Base-by-base conservation (phyloP, 164 flowering plant genomes). In the Dillenia turbinata region DNA sequence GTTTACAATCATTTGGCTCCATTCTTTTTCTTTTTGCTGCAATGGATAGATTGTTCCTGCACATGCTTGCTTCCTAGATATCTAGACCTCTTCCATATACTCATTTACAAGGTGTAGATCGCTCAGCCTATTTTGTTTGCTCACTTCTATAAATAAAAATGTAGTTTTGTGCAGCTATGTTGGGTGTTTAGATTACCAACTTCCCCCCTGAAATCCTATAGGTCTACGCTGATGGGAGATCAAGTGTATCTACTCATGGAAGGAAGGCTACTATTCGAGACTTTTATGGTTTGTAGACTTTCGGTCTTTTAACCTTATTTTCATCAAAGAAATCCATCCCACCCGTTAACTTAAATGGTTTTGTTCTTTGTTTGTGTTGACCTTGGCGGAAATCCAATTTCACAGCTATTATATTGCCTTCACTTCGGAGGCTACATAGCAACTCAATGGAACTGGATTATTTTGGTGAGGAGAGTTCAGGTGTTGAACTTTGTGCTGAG, bases 341-440 rank as follows among this genome's bases (percentile, higher is more conserved):
- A 5, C 40, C 40, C 40, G 40, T 33, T 33, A 0, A 33, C 40
- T 33, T 33, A 33, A 33, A 12, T 48, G 33, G 54, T 57, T 49
- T 62, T 10, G 1, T 12, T 45, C 14, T 2, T 54, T 49, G 14
- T 15, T 53, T 45, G 26, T 16, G 47, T 49, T 40, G 51, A 22
- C 53, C 69, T 61, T 22, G 55, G 24, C 51, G 52, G 40, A 66
- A 46, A 64, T 10, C 40, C 22, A 45, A 63, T 51, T 60, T 33
- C 77, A 69, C 81, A 92, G 97, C 87, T 62, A 79, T 92, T 46
- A 85, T 92, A 73, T 76, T 89, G 49, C 97, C 97, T 16, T 85
- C 88, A 46, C 92, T 92, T 57, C 81, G 77, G 62, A 84, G 89
- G 56, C 86, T 93, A n/a, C 88, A 88, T 62, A 74, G 79, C 54